These are phyloP conservation scores for Fusarium bactridioides DNA, from an alignment of 2,329 filamentous ascomycete species.

Conservation along the genomic window DNA sequence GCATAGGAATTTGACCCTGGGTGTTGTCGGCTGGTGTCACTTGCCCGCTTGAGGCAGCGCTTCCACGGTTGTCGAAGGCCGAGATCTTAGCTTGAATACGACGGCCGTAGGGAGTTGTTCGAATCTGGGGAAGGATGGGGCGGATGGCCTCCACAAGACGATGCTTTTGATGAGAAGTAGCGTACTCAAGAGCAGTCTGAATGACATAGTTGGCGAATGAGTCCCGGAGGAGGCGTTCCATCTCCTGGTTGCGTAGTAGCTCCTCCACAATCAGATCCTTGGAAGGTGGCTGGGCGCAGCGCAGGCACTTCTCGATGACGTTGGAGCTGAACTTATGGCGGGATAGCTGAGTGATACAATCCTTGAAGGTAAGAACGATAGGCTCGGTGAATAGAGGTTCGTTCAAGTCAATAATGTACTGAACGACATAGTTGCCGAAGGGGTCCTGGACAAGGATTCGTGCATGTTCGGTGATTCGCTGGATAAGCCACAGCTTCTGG, in stretches of 20 bases:
- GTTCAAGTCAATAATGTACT: conserved; percentile 96
- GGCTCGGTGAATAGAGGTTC: conserved; percentile 89
- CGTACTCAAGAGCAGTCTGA: conserved; percentile 91
- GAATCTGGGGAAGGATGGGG: conserved; percentile 83
- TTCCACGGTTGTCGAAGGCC: conserved; percentile 61
- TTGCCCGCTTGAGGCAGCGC: conserved; percentile 56
- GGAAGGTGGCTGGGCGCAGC: conserved; percentile 77
- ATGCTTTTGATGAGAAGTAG: conserved; percentile 75
- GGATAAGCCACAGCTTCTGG: conserved; percentile 87
- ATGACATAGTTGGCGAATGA: conserved; percentile 98
- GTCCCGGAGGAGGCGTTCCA: conserved; percentile 89
- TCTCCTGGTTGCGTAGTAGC: conserved; percentile 75
- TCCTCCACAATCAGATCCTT: conserved; percentile 87
- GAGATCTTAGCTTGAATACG: conserved; percentile 91
- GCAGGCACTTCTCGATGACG: conserved; percentile 95
- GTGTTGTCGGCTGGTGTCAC: conserved; percentile 61
- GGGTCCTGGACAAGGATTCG: conserved; percentile 92
- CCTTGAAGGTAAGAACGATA: conserved; percentile 81
- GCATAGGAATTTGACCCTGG: conserved; percentile 62
- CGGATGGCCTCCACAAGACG: conserved; percentile 85
- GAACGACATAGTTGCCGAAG: conserved; percentile 98
- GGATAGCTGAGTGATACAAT: conserved; percentile 75
- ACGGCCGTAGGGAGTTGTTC: conserved; percentile 91
- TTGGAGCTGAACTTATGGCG: conserved; percentile 99
- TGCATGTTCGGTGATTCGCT: conserved; percentile 87